Conservation (phyloP, 2,329 filamentous ascomycete species). For the Sarocladium strictum region DNA sequence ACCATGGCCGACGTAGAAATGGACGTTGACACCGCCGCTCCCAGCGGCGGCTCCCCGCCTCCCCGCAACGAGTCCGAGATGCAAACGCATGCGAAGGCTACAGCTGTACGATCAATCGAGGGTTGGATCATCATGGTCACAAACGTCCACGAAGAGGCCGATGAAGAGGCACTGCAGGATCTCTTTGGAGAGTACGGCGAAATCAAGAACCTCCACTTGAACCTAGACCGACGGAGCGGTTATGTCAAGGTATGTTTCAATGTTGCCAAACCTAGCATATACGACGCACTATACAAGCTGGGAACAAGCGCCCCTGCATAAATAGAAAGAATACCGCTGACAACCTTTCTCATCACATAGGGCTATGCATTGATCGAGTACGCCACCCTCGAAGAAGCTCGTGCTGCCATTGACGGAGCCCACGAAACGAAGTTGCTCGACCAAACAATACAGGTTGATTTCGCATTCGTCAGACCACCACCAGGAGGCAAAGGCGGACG, state of each 20-base stretch:
- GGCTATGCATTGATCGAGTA: slow-evolving; percentile 85
- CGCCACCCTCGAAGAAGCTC: slow-evolving; percentile 69
- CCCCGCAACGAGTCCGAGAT: slow-evolving; percentile 53
- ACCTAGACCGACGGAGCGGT: slow-evolving; percentile 74
- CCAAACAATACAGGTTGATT: slow-evolving; percentile 75
- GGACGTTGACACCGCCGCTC: slow-evolving; percentile 45
- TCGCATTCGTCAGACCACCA: slow-evolving; percentile 77
- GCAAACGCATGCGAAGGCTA: slow-evolving; percentile 67
- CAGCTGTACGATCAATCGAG: slow-evolving; percentile 79
- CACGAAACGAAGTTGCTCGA: slow-evolving; percentile 73
- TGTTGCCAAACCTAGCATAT: too few relatives aligned
- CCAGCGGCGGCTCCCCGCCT: slow-evolving; percentile 28
- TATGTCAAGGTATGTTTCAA: slow-evolving; percentile 70
- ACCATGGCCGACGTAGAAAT: slow-evolving; percentile 56
- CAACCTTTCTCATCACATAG: slow-evolving; percentile 32
- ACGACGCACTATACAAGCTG: too few relatives aligned
- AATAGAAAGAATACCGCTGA: background rate
- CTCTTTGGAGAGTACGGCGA: slow-evolving; percentile 79
- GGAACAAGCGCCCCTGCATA: too few relatives aligned
- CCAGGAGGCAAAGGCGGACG: slow-evolving; percentile 44
- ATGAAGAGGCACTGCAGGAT: slow-evolving; percentile 76
- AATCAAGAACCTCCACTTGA: slow-evolving; percentile 82
- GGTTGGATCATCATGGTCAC: slow-evolving; percentile 86
- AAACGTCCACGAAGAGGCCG: slow-evolving; percentile 82
- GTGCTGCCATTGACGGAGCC: slow-evolving; percentile 76